Evolutionary conservation across 371 early-diverging fungal species (phyloP), one percentile per base, ranked within the genome.

Genomic region (Apophysomyces elegans): DNA sequence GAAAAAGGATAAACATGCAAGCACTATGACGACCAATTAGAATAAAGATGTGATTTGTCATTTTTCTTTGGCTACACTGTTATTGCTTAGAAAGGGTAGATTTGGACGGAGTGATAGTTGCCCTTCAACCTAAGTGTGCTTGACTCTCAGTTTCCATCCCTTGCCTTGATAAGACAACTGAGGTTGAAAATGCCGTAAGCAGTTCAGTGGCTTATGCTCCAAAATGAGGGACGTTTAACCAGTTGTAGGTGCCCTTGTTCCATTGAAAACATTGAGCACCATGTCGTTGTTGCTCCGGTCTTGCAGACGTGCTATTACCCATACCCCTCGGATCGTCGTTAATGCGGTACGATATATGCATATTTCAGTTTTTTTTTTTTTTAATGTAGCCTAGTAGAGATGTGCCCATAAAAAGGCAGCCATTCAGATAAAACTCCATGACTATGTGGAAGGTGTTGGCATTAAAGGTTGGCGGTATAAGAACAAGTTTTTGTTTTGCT

Each of bases 391-490:
- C 12, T 37, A 12, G 56, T 59, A 82, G 80, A 74, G 83, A 65
- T 46, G 69, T 66, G 83, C 80, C 26, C 80, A 79, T 61, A 79
- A 79, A 54, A 82, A 82, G 56, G 71, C 77, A 8, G 71, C 72
- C 46, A 76, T 82, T 56, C 72, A 76, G 62, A 78, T 82, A 14
- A 70, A 67, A 45, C 68, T 82, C 56, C 74, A 76, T 32, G 66
- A 77, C 47, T 79, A 69, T 67, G 70, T 82, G 7, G 80, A 79
- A 64, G 78, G 78, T 18, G 56, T 82, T 56, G 83, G 83, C 43
- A 56, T 73, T 35, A 62, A 75, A 72, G 77, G 81, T 78, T 50
- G 54, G 76, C 32, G 56, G 21, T 14, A 8, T 58, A 36, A 56
- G 60, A 21, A 61, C 38, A 58, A 56, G 13, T 9, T 45, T 32